phyloP scores from a whole-genome alignment of 1,139 yeast species.

The Candida neerlandica region DNA sequence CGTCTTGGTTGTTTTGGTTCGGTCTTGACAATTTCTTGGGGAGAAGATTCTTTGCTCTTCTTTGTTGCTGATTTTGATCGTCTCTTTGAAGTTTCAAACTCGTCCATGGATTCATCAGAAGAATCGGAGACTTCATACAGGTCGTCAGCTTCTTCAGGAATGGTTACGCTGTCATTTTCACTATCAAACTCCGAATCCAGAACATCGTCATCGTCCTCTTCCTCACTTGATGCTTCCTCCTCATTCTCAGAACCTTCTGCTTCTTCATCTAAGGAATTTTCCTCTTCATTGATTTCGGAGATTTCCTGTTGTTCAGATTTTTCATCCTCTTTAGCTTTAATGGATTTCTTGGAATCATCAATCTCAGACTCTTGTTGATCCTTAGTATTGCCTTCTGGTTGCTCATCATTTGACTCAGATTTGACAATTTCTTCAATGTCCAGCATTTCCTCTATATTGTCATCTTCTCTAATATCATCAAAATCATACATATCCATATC shows the following conservation, averaged over 20 bases:
- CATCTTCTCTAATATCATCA: slow-evolving; percentile 2
- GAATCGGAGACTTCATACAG: slow-evolving; percentile 5
- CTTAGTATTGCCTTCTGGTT: slow-evolving; percentile 1
- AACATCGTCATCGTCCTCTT: not conserved
- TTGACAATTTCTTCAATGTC: slow-evolving; percentile 13
- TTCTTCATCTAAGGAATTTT: not conserved
- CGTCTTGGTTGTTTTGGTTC: slow-evolving; percentile 9
- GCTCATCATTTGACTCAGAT: slow-evolving; percentile 7
- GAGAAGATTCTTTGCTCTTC: not conserved
- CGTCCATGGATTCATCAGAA: not conserved
- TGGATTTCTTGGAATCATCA: not conserved
- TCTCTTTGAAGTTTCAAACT: not conserved
- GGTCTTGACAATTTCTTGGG: not conserved
- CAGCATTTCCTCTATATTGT: not conserved
- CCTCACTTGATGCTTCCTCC: not conserved
- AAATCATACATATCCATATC: not conserved
- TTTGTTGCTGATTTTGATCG: not conserved
- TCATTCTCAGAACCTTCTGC: not conserved
- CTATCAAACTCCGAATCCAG: not conserved
- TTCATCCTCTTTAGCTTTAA: not conserved
- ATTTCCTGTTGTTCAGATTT: not conserved
- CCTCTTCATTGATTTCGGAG: not conserved
- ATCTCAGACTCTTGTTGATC: not conserved
- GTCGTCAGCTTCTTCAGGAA: slow-evolving; percentile 3
- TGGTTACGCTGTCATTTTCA: not conserved